A percentile compares a stretch with the other conserved stretches of the same genome.
Evolutionary conservation across 2,329 filamentous ascomycete genomes (phyloP).

Genomic region (Nemania diffusa): DNA sequence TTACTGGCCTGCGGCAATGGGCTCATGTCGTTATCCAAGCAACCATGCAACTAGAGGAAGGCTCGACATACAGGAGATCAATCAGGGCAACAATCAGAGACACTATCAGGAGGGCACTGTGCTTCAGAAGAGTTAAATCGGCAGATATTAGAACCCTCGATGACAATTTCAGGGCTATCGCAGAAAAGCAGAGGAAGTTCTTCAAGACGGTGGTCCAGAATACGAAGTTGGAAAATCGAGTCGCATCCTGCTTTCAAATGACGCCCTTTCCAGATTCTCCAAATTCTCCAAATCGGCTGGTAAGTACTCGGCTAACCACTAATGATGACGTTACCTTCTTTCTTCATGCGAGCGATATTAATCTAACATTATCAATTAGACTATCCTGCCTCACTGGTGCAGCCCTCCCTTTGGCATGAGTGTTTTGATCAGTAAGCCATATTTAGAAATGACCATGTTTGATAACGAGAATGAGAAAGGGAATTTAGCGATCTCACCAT

Average conservation of each 20-base stretch:
- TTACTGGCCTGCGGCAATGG: not conserved
- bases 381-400: not conserved
- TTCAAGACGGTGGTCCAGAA: not conserved
- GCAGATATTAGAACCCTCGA: not conserved
- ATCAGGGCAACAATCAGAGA: not conserved
- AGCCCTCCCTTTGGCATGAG: not conserved
- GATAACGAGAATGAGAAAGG: not conserved
- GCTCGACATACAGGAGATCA: not conserved
- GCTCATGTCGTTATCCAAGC: not conserved
- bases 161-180: not conserved
- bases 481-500: not conserved
- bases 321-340: not conserved
- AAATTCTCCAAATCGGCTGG: not conserved
- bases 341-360: not conserved
- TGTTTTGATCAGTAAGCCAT: not conserved
- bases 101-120: not conserved
- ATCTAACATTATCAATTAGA: not conserved
- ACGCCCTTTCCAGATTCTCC: too few species aligned
- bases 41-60: not conserved
- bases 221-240: not conserved
- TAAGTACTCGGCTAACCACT: not conserved
- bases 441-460: not conserved
- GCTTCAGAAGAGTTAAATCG: not conserved
- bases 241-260: not conserved
- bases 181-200: not conserved